Conservation (phyloP, 2,329 filamentous ascomycete species). For the Arthrinium puccinioides region DNA sequence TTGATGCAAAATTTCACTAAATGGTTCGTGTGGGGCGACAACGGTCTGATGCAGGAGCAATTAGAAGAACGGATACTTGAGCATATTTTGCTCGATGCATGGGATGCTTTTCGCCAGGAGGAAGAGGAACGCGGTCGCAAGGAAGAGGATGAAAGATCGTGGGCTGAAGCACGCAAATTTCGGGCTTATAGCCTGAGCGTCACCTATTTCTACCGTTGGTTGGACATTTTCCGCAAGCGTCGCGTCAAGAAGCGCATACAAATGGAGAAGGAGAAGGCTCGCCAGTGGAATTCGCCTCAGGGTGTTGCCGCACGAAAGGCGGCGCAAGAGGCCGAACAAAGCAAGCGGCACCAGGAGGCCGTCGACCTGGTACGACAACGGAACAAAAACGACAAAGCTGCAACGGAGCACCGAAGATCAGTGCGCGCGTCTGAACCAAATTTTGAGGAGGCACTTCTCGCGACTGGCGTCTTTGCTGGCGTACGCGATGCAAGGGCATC, state of each 20-base stretch:
- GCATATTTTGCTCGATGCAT: slow-evolving; percentile 34
- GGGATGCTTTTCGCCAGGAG: slow-evolving; percentile 30
- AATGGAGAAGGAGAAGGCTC: slow-evolving; percentile 43
- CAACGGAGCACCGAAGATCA: slow-evolving; percentile 12
- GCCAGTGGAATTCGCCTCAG: slow-evolving; percentile 30
- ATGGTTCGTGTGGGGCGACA: slow-evolving; percentile 49
- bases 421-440: slow-evolving; percentile 10
- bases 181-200: slow-evolving; percentile 41
- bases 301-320: slow-evolving; percentile 18
- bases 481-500: slow-evolving; percentile 18
- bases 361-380: slow-evolving; percentile 14
- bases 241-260: slow-evolving; percentile 43
- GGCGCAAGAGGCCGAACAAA: slow-evolving; percentile 12
- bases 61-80: slow-evolving; percentile 39
- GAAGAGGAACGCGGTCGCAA: slow-evolving; percentile 32
- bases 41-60: slow-evolving; percentile 40
- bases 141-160: slow-evolving; percentile 41
- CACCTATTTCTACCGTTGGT: slow-evolving; percentile 53
- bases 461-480: slow-evolving; percentile 18
- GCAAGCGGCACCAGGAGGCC: slow-evolving; percentile 13
- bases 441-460: slow-evolving; percentile 21
- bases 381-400: slow-evolving; percentile 12
- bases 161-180: slow-evolving; percentile 40
- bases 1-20: slow-evolving; percentile 40
- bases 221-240: slow-evolving; percentile 37